phyloP scores from a whole-genome alignment of 257 asterid genomes.

The Osmanthus fragrans region DNA sequence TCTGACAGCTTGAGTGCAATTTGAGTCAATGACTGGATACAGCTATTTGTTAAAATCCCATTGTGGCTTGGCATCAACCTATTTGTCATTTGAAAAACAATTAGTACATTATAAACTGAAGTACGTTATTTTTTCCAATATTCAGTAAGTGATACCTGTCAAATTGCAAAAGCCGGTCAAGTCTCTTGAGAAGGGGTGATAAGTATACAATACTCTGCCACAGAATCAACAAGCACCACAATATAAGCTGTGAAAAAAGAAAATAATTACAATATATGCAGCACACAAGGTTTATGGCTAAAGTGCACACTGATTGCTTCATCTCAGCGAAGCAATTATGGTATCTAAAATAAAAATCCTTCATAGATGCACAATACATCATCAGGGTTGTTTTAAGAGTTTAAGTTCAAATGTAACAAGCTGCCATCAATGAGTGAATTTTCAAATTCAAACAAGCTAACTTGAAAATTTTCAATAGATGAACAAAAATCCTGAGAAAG shows the following conservation, averaged over 20 bases:
- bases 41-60: slow-evolving; percentile 84
- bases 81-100: slow-evolving; percentile 23
- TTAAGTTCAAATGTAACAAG: background rate
- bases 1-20: slow-evolving; percentile 88
- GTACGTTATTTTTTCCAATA: slow-evolving; percentile 4
- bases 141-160: slow-evolving; percentile 61
- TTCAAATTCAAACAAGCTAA: background rate
- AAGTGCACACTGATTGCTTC: background rate
- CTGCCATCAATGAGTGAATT: background rate
- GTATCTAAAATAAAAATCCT: background rate
- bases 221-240: slow-evolving; percentile 35
- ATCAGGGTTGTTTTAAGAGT: background rate
- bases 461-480: background rate
- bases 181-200: slow-evolving; percentile 92
- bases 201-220: slow-evolving; percentile 71
- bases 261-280: background rate
- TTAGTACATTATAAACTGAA: slow-evolving; percentile 6
- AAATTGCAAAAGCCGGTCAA: slow-evolving; percentile 91
- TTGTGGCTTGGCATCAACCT: slow-evolving; percentile 99
- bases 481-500: background rate
- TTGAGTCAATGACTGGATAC: slow-evolving; percentile 77
- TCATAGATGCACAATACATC: background rate
- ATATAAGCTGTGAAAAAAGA: slow-evolving; percentile 18
- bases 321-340: background rate
- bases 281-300: background rate